Percentiles rank a stretch among this genome's conserved stretches.
These are phyloP conservation scores for Litsea cubeba DNA, from an alignment of 164 flowering plant species.

Conservation along the genomic window DNA sequence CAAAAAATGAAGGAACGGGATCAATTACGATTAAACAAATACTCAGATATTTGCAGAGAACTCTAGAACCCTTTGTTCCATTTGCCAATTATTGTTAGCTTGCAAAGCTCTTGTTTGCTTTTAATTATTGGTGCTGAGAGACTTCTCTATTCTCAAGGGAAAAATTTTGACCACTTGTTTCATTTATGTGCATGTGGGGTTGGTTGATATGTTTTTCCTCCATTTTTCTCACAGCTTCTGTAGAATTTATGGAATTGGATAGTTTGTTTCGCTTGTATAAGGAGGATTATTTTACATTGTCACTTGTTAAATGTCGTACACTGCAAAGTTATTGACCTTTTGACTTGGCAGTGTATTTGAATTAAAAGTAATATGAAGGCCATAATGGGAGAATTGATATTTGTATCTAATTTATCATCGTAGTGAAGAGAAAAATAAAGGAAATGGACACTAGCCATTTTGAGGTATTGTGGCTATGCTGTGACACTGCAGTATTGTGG, in stretches of 20 bases:
- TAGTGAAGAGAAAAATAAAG: not conserved
- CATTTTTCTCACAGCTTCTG: not conserved
- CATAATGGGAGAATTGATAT: not conserved
- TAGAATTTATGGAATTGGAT: not conserved
- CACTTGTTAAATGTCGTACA: not conserved
- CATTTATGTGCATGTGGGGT: not conserved
- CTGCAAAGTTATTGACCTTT: not conserved
- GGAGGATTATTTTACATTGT: not conserved
- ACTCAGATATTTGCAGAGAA: constrained; percentile 59
- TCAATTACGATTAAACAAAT: constrained; percentile 43
- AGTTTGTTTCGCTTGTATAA: not conserved
- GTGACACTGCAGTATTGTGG: too few species aligned
- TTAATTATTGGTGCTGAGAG: not conserved
- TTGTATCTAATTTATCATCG: not conserved
- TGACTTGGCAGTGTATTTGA: not conserved
- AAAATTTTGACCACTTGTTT: not conserved
- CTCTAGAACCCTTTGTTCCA: constrained; percentile 23
- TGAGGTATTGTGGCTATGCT: too few species aligned
- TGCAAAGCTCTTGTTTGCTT: not conserved
- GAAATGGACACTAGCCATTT: not conserved
- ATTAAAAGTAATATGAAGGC: not conserved
- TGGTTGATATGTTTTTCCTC: not conserved
- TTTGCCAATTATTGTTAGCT: not conserved
- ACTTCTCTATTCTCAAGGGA: not conserved
- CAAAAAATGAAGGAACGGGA: constrained; percentile 42